Evolutionary conservation across 1,284 basidiomycete species (phyloP).

Genomic region (Marasmius tenuissimus): DNA sequence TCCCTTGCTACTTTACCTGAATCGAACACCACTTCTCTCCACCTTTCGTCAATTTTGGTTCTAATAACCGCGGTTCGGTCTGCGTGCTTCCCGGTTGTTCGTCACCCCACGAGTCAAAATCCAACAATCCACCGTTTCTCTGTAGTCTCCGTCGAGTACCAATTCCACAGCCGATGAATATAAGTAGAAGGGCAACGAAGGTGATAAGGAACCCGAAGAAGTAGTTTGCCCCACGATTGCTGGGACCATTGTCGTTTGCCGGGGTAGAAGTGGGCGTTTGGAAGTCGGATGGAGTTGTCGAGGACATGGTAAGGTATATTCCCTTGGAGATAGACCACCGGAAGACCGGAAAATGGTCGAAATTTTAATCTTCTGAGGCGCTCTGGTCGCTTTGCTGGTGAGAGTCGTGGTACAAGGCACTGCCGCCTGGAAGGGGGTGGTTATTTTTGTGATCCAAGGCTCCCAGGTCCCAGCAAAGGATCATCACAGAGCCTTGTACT

Average conservation of each 20-base stretch:
- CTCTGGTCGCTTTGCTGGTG: background rate
- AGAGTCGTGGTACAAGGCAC: background rate
- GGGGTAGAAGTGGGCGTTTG: background rate
- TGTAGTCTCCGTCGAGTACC: slow-evolving; percentile 44
- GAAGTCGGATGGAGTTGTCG: background rate
- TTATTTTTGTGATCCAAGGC: no score
- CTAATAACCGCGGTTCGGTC: slow-evolving; percentile 18
- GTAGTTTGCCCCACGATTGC: slow-evolving; percentile 41
- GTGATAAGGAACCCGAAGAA: slow-evolving; percentile 67
- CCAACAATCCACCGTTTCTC: slow-evolving; percentile 15
- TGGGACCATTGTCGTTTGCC: slow-evolving; percentile 12
- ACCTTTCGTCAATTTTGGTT: slow-evolving; percentile 7
- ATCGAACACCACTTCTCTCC: slow-evolving; percentile 8
- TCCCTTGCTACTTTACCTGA: slow-evolving; percentile 2
- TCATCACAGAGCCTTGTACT: no score
- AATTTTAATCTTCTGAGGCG: background rate
- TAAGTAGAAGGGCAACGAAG: slow-evolving; percentile 55
- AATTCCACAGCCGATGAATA: slow-evolving; percentile 58
- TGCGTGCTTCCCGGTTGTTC: background rate
- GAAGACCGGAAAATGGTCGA: background rate
- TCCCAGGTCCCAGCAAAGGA: no score
- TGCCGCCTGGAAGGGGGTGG: background rate
- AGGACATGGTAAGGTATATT: background rate
- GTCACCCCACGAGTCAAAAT: slow-evolving; percentile 6
- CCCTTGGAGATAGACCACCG: background rate